Evolutionary conservation across 1,284 basidiomycete species (phyloP), one percentile per base, ranked within the genome.

Genomic region (Moesziomyces sp.): DNA sequence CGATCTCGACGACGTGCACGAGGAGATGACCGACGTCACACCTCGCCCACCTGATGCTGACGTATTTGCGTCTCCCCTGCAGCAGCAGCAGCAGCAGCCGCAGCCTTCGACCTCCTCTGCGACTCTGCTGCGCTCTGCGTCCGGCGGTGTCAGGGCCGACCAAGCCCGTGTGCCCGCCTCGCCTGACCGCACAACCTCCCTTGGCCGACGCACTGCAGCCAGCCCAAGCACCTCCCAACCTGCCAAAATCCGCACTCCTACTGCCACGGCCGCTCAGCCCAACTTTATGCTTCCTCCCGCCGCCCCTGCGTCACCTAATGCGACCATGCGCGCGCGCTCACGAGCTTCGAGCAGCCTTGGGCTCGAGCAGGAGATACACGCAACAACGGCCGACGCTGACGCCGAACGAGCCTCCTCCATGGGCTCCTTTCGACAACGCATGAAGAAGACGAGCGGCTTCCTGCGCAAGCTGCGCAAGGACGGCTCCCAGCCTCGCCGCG

Each of bases 391-490:
- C 11, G 19, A 52, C 7, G 26, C 26, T 18, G 45, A 44, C 8
- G 34, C 40, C 13, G 54, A 58, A 13, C 52, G 52, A 16, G 30
- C 48, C 30, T 45, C 44, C 1, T 45, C 57, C 13, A 67, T 46
- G 44, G 73, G 61, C 26, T 48, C 62, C 7, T 78, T 81, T 52
- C 71, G 67, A 18, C 72, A 78, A 34, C 61, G 78, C 18, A 75
- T 81, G 74, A 81, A 81, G 47, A 81, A 81, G 61, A 81, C 79
- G 2, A 78, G 78, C 54, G 77, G 78, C 30, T 80, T 81, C 42
- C 52, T 81, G n/a, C 68, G 66, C 14, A 78, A 66, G 51, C 46
- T 75, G 28, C 62, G 73, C 3, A 73, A 69, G 13, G 72, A 67
- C 38, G 52, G 24, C 46, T 47, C 40, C 9, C 46, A 43, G 43